Evolutionary conservation across 192 early-diverging fungal species (phyloP).

Genomic region (Glomus cerebriforme): DNA sequence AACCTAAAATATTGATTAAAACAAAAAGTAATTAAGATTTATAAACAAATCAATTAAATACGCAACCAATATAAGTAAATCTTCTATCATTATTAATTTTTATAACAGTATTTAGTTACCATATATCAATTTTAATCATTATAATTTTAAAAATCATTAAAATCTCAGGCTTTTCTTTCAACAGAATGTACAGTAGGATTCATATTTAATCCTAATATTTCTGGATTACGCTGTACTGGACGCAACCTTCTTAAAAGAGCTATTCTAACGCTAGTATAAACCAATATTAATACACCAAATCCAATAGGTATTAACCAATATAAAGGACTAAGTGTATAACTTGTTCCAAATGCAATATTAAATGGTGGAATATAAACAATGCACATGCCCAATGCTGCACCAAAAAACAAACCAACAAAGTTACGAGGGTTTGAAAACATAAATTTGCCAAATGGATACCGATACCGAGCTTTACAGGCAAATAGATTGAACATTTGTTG

Average conservation of each 20-base stretch:
- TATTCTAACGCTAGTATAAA: constrained; percentile 71
- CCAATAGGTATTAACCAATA: constrained; percentile 88
- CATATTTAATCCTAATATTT: constrained; percentile 79
- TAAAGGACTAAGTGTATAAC: constrained; percentile 64
- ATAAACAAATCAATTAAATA: too few species aligned
- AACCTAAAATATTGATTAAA: too few species aligned
- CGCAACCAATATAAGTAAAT: too few species aligned
- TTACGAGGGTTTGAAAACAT: constrained; percentile 78
- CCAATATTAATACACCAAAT: constrained; percentile 76
- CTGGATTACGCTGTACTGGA: constrained; percentile 69
- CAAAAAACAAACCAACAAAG: constrained; percentile 72
- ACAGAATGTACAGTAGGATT: constrained; percentile 40
- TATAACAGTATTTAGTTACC: too few species aligned
- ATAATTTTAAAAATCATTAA: too few species aligned
- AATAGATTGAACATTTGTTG: constrained; percentile 96
- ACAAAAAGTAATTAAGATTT: too few species aligned
- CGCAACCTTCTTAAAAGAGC: constrained; percentile 59
- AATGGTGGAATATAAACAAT: constrained; percentile 87
- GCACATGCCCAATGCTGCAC: constrained; percentile 64
- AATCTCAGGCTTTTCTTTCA: constrained; percentile 17
- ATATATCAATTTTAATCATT: too few species aligned
- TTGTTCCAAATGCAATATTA: constrained; percentile 75
- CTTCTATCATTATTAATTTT: too few species aligned
- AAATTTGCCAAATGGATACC: constrained; percentile 76
- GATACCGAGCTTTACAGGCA: constrained; percentile 80